These are phyloP conservation scores for Schizochytrium sp. DNA, from an alignment of 108 stramenopile genomes.

Conservation along the genomic window DNA sequence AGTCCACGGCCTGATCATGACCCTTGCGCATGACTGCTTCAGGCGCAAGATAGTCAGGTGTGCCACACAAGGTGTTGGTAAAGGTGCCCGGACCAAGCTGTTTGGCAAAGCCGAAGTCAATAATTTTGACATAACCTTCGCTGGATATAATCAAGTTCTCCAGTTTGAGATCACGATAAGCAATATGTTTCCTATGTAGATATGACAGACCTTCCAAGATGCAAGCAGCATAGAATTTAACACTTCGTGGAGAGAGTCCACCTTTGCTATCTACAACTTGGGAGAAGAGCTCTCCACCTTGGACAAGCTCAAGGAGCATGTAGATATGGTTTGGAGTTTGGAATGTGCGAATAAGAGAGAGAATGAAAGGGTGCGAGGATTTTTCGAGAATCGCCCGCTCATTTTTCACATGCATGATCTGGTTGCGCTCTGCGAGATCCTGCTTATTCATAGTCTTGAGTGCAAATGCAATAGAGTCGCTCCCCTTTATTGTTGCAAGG, in stretches of 20 bases:
- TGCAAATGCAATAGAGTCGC: slow-evolving; percentile 67
- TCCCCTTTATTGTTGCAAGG: slow-evolving; percentile 15
- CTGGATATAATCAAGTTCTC: slow-evolving; percentile 85
- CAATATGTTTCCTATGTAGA: slow-evolving; percentile 63
- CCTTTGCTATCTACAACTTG: neutral
- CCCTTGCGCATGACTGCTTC: slow-evolving; percentile 86
- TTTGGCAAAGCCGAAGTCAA: slow-evolving; percentile 85
- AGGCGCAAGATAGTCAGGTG: slow-evolving; percentile 90
- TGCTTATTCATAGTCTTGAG: slow-evolving; percentile 88
- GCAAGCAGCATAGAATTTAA: slow-evolving; percentile 68
- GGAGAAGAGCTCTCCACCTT: slow-evolving; percentile 74
- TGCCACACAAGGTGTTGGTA: slow-evolving; percentile 94
- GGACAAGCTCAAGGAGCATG: slow-evolving; percentile 83
- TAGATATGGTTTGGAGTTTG: slow-evolving; percentile 78
- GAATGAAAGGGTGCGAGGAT: slow-evolving; percentile 80
- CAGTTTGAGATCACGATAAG: slow-evolving; percentile 74
- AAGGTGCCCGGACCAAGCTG: slow-evolving; percentile 77
- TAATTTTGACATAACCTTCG: slow-evolving; percentile 79
- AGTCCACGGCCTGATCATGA: slow-evolving; percentile 83
- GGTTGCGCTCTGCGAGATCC: slow-evolving; percentile 51
- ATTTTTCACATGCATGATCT: slow-evolving; percentile 72
- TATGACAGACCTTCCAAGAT: slow-evolving; percentile 64
- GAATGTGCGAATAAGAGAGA: slow-evolving; percentile 75
- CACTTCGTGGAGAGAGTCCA: neutral
- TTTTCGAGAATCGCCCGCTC: slow-evolving; percentile 78